phyloP scores from a whole-genome alignment of 768 basidiomycete genomes.

The Pleurotus tuoliensis region DNA sequence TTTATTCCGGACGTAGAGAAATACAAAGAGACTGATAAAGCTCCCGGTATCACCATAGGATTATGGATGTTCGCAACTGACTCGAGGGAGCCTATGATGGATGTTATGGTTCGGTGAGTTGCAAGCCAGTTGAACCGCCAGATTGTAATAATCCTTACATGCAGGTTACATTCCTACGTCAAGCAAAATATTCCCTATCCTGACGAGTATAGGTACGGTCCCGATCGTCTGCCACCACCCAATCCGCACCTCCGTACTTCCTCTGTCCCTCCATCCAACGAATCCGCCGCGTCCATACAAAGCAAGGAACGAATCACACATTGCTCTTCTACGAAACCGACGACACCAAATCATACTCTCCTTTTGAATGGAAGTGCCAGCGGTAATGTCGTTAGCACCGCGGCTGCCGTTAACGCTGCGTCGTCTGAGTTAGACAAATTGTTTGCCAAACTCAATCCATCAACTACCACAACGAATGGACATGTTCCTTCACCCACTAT shows the following conservation, averaged over 20 bases:
- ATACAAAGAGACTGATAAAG: conserved; percentile 47
- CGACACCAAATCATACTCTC: background rate
- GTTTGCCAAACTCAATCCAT: conserved; percentile 37
- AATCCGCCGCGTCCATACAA: background rate
- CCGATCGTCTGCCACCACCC: conserved; percentile 60
- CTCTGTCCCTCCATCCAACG: conserved; percentile 17
- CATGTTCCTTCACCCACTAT: conserved; percentile 13
- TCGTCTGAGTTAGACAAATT: conserved; percentile 45
- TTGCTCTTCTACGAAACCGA: background rate
- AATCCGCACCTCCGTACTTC: conserved; percentile 32
- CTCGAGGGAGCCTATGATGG: conserved; percentile 65
- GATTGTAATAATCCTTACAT: background rate
- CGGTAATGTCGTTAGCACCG: background rate
- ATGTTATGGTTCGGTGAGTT: conserved; percentile 64
- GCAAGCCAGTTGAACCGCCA: conserved; percentile 7
- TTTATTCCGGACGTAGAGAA: conserved; percentile 41
- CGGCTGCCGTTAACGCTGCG: conserved; percentile 17
- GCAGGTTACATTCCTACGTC: conserved; percentile 62
- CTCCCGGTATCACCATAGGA: conserved; percentile 55
- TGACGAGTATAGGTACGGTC: conserved; percentile 66
- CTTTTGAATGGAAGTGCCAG: background rate
- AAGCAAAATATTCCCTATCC: conserved; percentile 68
- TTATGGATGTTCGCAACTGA: conserved; percentile 75
- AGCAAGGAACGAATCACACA: background rate
- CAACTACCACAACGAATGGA: conserved; percentile 14